Evolutionary conservation across 2,329 filamentous ascomycete genomes (phyloP).

Genomic region (Diatrype stigma): DNA sequence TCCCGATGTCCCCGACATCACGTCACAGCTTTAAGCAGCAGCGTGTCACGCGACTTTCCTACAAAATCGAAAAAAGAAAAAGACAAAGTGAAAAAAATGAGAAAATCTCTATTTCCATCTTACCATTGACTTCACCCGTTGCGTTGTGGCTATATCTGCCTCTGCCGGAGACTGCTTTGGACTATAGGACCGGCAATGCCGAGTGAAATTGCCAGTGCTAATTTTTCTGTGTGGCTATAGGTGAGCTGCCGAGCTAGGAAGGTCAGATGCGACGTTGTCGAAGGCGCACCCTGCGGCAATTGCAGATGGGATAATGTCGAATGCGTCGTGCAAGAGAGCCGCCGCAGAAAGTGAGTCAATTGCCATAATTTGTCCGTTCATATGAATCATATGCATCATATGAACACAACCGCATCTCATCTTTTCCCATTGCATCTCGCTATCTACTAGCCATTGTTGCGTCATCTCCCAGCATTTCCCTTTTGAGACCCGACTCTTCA

Average conservation of each 20-base stretch:
- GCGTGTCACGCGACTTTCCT: neutral
- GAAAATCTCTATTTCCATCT: neutral
- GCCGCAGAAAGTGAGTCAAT: constrained; percentile 72
- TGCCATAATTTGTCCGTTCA: constrained; percentile 5
- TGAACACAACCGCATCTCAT: neutral
- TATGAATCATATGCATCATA: constrained; percentile 17
- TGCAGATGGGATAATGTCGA: constrained; percentile 77
- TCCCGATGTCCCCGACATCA: constrained; percentile 35
- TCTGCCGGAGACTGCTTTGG: neutral
- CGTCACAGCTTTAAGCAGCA: neutral
- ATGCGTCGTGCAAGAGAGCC: constrained; percentile 75
- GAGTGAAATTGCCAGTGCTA: neutral
- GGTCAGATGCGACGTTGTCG: constrained; percentile 89
- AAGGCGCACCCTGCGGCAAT: constrained; percentile 83
- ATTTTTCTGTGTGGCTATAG: neutral
- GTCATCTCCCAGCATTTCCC: constrained; percentile 12
- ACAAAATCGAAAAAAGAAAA: too few species aligned
- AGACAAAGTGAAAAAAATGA: too few species aligned
- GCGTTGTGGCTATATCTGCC: neutral
- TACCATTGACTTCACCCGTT: neutral
- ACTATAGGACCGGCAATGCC: neutral
- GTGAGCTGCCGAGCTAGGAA: constrained; percentile 72
- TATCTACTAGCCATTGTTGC: constrained; percentile 10
- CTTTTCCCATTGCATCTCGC: constrained; percentile 6
- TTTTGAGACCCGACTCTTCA: constrained; percentile 16